Base-by-base conservation (phyloP, 2,329 filamentous ascomycete species). In the Emmonsia crescens region DNA sequence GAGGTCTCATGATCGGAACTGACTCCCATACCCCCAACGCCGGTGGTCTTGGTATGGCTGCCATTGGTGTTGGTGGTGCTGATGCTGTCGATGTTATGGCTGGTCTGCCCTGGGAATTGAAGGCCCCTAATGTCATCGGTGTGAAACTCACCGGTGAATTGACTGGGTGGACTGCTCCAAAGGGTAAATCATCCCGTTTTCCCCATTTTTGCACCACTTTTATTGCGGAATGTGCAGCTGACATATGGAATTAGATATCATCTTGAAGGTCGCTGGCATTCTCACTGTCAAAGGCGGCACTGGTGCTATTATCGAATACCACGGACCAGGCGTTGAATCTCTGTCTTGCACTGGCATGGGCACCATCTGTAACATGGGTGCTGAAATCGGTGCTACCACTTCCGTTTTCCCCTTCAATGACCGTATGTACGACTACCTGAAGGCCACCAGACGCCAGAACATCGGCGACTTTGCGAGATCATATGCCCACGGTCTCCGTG, bases 1-100 rank as follows among this genome's bases (percentile, higher is more conserved):
- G 94, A 84, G 93, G 88, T 85, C 85, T 99, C 63, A 86, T 99
- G 75, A 97, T 97, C 74, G 94, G 94, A 77, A 97, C 93, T 69
- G 93, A 97, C 78, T 96, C 91, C 62, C 94, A 99, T 82, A 97
- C 94, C 63, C 93, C 93, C 72, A 99, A 99, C 76, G 93, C 85
- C 73, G 93, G 93, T 83, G 93, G 93, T 85, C 87, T 97, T 63
- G 92, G 91, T 76, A 96, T 95, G 88, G 86, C 84, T 72, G 89
- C 91, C 64, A 96, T 97, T 74, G 93, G 92, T 86, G 93, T 96
- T 66, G 93, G 94, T 80, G 93, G 94, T 84, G 94, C 93, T 73
- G 94, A 97, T 80, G 94, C 94, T 63, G 94, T 97, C 72, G 94
- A 99, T 79, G 94, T 96, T 71, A 96, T 99, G 91, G 91, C 92